Base-by-base conservation (phyloP, 345 rosid species). In the Draba incana region DNA sequence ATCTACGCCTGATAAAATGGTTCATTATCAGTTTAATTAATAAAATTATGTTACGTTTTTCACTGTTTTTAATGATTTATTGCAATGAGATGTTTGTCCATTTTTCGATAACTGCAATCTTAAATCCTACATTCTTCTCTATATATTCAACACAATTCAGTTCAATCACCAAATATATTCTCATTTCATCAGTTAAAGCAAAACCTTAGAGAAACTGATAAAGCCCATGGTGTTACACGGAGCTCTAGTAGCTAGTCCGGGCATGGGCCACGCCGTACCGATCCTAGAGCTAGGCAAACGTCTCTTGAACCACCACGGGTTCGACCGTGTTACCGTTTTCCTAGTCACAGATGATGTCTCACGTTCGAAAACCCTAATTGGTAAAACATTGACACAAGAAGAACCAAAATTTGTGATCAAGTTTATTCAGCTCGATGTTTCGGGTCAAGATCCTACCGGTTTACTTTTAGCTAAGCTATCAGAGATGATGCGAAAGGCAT, bases 401-500 rank as follows among this genome's bases (percentile, higher is more conserved):
- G 49, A 61, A 56, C 70, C 70, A 7, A 62, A 55, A 1, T 75
- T 75, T 4, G 60, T 75, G 56, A 75, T 68, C 65, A 62, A 6
- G 70, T 75, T 75, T 55, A 62, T 75, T 63, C 53, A 31, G 55
- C 69, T 75, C 6, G 42, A 42, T 5, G 27, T 75, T 48, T 69
- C 78, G 25, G 74, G 69, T 47, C 78, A 75, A 47, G 74, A 68
- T 48, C 15, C 68, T 2, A 30, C 5, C 30, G 78, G 78, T 56
- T 68, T 47, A 0, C 60, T 75, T 47, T 31, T 75, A 39, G 24
- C 64, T n/a, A 75, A 62, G 14, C 69, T 75, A 46, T 54, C 78
- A 2, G 69, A 68, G 69, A 74, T 78, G 75, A 76, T 86, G 82
- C 76, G 83, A 3, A 75, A 53, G 57, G 71, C 84, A 15, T 48